A percentile compares a stretch with the other conserved stretches of the same genome.
Conservation (phyloP, 495 filamentous ascomycete genomes). For the Oleoguttula mirabilis region DNA sequence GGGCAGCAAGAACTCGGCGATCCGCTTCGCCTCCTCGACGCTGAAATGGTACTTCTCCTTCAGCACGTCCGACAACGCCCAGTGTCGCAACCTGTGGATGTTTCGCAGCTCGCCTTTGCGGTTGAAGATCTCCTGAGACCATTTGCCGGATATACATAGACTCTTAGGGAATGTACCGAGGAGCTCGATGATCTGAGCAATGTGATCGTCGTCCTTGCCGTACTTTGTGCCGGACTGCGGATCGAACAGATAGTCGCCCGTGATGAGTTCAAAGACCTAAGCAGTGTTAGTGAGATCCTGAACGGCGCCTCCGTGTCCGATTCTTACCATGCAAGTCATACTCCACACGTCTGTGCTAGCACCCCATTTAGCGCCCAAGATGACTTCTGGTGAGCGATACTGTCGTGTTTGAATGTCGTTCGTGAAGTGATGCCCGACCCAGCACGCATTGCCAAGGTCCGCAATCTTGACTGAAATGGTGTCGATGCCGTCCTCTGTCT, state of each 20-base stretch:
- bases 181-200: constrained; percentile 97
- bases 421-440: constrained; percentile 97
- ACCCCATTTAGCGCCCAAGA: constrained; percentile 93
- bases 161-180: constrained; percentile 88
- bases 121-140: constrained; percentile 98
- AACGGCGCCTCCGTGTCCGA: background rate
- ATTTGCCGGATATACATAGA: constrained; percentile 81
- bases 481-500: constrained; percentile 47
- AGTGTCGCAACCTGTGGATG: constrained; percentile 92
- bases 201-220: constrained; percentile 99
- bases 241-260: constrained; percentile 97
- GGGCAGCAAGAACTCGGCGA: constrained; percentile 75
- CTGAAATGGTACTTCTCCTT: constrained; percentile 94
- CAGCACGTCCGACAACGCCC: constrained; percentile 88
- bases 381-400: constrained; percentile 95
- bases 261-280: constrained; percentile 94
- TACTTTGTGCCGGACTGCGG: constrained; percentile 98
- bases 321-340: constrained; percentile 92
- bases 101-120: constrained; percentile 94
- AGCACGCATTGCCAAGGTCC: constrained; percentile 95
- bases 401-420: constrained; percentile 98
- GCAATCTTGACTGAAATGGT: constrained; percentile 98
- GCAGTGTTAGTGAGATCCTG: constrained; percentile 6
- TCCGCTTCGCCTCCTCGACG: constrained; percentile 60
- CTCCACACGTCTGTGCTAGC: constrained; percentile 99